Percentiles rank a stretch among this genome's conserved stretches.
Evolutionary conservation across 257 asterid genomes (phyloP).

Genomic region (Thymus mandschuricus): DNA sequence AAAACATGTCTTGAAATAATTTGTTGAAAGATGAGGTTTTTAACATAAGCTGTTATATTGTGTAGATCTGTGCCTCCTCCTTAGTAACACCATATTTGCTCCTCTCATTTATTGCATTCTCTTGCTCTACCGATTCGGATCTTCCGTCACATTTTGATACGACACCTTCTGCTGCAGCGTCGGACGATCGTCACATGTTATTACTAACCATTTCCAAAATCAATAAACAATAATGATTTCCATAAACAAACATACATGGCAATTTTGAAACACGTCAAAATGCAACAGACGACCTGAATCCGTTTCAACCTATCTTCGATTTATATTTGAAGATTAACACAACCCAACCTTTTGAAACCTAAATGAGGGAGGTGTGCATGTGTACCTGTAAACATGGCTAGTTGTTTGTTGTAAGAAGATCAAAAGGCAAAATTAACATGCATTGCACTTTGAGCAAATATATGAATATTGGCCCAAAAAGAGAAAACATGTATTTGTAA

Average conservation of each 20-base stretch:
- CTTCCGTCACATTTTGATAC: too few relatives aligned
- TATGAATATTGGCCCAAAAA: neutral
- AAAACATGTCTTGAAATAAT: constrained; percentile 32
- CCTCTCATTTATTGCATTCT: neutral
- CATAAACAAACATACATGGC: too few relatives aligned
- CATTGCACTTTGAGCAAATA: constrained; percentile 16
- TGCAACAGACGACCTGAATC: too few relatives aligned
- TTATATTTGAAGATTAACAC: too few relatives aligned
- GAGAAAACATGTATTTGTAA: neutral
- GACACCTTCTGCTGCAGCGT: too few relatives aligned
- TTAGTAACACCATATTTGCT: neutral
- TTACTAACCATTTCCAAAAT: too few relatives aligned
- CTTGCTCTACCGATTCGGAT: neutral
- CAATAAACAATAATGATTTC: too few relatives aligned
- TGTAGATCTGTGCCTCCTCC: constrained; percentile 27
- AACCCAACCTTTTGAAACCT: constrained; percentile 11
- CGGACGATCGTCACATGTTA: too few relatives aligned
- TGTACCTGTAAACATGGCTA: constrained; percentile 22
- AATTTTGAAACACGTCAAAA: too few relatives aligned
- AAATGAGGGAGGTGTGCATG: constrained; percentile 13
- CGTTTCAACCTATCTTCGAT: too few relatives aligned
- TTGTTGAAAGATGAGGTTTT: constrained; percentile 18
- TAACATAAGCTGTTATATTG: neutral
- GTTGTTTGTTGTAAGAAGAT: constrained; percentile 17
- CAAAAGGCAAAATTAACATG: constrained; percentile 33